Evolutionary conservation across 176 grass and related monocot genomes (phyloP), one percentile per base, ranked within the genome.

Genomic region (Oryza brachyantha): DNA sequence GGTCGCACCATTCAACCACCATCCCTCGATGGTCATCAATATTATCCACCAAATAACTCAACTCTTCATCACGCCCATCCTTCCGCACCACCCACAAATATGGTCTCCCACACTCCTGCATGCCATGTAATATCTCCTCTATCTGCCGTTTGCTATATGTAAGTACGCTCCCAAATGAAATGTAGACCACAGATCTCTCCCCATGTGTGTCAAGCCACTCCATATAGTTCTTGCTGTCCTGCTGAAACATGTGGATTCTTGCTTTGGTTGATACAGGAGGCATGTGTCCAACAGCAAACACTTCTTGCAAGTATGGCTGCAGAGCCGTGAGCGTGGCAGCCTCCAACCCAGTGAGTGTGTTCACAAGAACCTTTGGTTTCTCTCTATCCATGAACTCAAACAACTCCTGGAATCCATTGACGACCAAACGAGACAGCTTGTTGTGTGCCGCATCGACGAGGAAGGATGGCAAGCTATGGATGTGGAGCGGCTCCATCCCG

Each of bases 111-210:
- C 67, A 70, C 27, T 22, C 42, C 17, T 27, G 54, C 19, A 96
- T 17, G 0, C 90, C 87, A 1, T 9, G 14, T 4, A 39, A 57
- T 0, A 92, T 86, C 78, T 92, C 85, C 55, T 86, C 82, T 58
- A 78, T 54, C 55, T 92, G 90, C 32, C 8, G 34, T 72, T 46
- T 66, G 4, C 50, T 81, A 41, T 81, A 64, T 5, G 66, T n/a
- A 0, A 77, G 52, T n/a, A 96, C n/a, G 75, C 82, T 96, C 28
- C 93, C 90, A 14, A 86, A 88, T 10, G 90, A 87, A 17, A 92
- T 52, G 21, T 92, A 92, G 29, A 90, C 66, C 42, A 96, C 90
- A 0, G 93, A 90, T 19, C 13, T 72, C 2, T 64, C 75, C 31
- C 16, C 40, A 13, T 43, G 41, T 43, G 41, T 31, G 21, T 80